Evolutionary conservation across 768 basidiomycete species (phyloP).

Genomic region (Lanmaoa pseudosensibilis): DNA sequence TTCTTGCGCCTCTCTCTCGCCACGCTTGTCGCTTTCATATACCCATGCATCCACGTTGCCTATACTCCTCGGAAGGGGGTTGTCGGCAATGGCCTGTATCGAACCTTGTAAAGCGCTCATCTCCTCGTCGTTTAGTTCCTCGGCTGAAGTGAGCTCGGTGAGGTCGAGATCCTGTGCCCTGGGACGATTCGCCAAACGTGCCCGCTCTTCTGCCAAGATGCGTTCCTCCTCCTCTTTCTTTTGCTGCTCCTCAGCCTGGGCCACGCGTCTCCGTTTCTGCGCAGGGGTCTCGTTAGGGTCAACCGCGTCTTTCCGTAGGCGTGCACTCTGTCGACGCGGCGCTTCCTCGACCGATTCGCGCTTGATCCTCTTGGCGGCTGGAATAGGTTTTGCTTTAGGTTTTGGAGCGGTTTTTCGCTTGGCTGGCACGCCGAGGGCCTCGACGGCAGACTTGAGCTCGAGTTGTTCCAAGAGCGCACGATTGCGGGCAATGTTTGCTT

Average conservation of each 20-base stretch:
- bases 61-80: constrained; percentile 38
- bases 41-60: constrained; percentile 52
- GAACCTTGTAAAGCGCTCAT: constrained; percentile 45
- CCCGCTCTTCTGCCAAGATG: constrained; percentile 60
- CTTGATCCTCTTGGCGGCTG: constrained; percentile 55
- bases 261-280: constrained; percentile 68
- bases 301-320: constrained; percentile 49
- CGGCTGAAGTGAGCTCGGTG: constrained; percentile 46
- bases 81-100: constrained; percentile 42
- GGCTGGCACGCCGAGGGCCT: constrained; percentile 44
- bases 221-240: constrained; percentile 62
- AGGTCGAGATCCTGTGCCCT: constrained; percentile 68
- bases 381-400: constrained; percentile 59
- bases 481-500: constrained; percentile 81
- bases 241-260: constrained; percentile 54
- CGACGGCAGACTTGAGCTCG: constrained; percentile 58
- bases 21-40: constrained; percentile 47
- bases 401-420: constrained; percentile 41
- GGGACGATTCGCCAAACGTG: constrained; percentile 63
- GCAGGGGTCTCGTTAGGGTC: constrained; percentile 67
- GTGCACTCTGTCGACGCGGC: constrained; percentile 67
- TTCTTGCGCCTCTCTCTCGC: constrained; percentile 48
- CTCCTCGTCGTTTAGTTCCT: constrained; percentile 47
- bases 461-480: constrained; percentile 71
- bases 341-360: constrained; percentile 42